Evolutionary conservation across 345 rosid species (phyloP).

Genomic region (Carallia brachiata): DNA sequence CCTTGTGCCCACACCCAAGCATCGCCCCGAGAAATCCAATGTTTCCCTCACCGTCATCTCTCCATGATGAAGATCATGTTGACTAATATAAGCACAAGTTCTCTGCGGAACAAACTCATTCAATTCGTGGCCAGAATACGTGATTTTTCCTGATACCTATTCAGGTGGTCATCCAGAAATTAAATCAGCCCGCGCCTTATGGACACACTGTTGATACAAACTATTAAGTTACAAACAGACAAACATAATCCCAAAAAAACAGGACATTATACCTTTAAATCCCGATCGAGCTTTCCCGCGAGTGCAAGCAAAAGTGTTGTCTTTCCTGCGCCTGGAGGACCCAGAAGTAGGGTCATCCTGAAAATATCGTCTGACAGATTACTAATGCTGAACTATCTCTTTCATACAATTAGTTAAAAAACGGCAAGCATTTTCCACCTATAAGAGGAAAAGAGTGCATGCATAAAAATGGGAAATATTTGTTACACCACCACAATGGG

Average conservation of each 20-base stretch:
- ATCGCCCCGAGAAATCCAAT: constrained; percentile 47
- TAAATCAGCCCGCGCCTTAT: background rate
- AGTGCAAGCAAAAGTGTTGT: constrained; percentile 76
- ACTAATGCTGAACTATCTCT: no score
- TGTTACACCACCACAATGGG: no score
- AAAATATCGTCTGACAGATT: constrained; percentile 1
- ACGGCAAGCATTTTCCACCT: no score
- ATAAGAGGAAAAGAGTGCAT: background rate
- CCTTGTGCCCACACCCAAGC: constrained; percentile 52
- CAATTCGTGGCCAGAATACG: constrained; percentile 46
- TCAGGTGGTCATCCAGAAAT: constrained; percentile 1
- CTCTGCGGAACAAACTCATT: constrained; percentile 45
- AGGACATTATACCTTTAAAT: constrained; percentile 47
- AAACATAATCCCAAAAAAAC: background rate
- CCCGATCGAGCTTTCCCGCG: constrained; percentile 62
- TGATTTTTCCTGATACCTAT: constrained; percentile 39
- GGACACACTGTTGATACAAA: background rate
- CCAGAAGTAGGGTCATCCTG: constrained; percentile 87
- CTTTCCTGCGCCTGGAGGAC: constrained; percentile 92
- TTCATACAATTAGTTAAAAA: no score
- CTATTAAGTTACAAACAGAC: background rate
- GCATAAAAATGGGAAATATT: background rate
- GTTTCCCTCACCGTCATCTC: constrained; percentile 56
- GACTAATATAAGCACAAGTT: constrained; percentile 48
- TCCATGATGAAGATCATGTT: constrained; percentile 45